Conservation (phyloP, 108 stramenopile genomes). For the Pseudonitzschia multiseries region DNA sequence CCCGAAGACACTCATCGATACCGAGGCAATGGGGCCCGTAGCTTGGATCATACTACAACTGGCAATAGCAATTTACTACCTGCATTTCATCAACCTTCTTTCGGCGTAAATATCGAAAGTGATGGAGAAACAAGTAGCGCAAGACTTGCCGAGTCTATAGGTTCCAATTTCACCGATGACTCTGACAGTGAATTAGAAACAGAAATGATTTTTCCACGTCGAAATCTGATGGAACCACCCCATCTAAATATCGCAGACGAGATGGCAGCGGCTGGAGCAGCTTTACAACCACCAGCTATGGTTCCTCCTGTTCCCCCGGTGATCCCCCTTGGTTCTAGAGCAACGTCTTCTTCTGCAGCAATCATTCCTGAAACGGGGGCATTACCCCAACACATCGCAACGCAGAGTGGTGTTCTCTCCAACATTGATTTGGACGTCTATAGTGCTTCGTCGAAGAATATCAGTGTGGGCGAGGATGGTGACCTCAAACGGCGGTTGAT, state of each 20-base stretch:
- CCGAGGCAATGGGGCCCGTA: background rate
- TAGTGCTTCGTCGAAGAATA: conserved; percentile 33
- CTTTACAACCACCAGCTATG: conserved; percentile 3
- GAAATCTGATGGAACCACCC: background rate
- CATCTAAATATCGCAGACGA: background rate
- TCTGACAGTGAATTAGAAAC: conserved; percentile 27
- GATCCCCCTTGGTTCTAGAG: background rate
- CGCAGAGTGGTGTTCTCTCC: conserved; percentile 25
- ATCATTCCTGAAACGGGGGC: background rate
- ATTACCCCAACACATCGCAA: background rate
- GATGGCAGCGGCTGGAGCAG: conserved; percentile 12
- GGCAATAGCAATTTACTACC: background rate
- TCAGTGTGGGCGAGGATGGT: conserved; percentile 17
- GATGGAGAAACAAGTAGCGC: background rate
- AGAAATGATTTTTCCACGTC: conserved; percentile 10
- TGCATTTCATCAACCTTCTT: background rate
- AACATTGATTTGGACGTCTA: conserved; percentile 59
- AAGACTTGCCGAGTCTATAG: background rate
- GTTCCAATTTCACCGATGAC: conserved; percentile 12
- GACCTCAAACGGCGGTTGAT: conserved; percentile 15
- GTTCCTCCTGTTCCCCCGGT: background rate
- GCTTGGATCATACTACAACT: background rate
- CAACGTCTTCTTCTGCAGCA: conserved; percentile 5
- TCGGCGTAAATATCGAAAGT: background rate
- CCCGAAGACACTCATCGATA: background rate